Evolutionary conservation across 208 protist species (phyloP), one percentile per base, ranked within the genome.

Genomic region (Phytomonas sp.): DNA sequence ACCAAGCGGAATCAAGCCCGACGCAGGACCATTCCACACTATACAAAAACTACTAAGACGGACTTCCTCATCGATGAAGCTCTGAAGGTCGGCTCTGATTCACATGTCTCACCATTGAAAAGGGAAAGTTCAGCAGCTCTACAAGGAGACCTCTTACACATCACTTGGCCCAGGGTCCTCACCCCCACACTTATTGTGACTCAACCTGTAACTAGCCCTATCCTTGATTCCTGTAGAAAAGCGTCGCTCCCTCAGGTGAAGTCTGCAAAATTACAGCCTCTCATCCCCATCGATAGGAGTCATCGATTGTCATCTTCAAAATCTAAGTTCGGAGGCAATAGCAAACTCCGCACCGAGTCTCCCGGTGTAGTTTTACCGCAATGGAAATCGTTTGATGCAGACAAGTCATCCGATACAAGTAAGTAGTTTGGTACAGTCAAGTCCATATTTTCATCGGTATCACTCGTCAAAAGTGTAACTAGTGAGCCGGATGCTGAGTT

Each of bases 11-110:
- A 26, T 56, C 45, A 56, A 56, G 45, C 45, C 45, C 45, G 45
- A 23, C 45, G 45, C 45, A 56, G 45, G 45, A 56, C 45, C 45
- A 56, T 56, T 6, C 45, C 45, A 56, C 45, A 56, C 45, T 56
- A 26, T 56, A 56, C 45, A 8, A 56, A 56, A 26, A 56, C 45
- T 6, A 56, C 2, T 23, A 56, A 56, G 45, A 56, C 26, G 45
- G 45, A 19, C 45, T 56, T 19, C 45, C 45, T 56, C 19, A 26
- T 56, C 19, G 45, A 56, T 56, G 45, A 26, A 26, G 19, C 45
- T 56, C 45, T 56, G 8, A 56, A 56, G 45, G 45, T 26, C 23
- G 45, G 45, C 45, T 56, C 45, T 56, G 45, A 56, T 56, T 56
- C 45, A 56, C 45, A 23, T 26, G 45, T 56, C 6, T 56, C 19